phyloP scores from a whole-genome alignment of 306 rosid species.

The Prunus dulcis region DNA sequence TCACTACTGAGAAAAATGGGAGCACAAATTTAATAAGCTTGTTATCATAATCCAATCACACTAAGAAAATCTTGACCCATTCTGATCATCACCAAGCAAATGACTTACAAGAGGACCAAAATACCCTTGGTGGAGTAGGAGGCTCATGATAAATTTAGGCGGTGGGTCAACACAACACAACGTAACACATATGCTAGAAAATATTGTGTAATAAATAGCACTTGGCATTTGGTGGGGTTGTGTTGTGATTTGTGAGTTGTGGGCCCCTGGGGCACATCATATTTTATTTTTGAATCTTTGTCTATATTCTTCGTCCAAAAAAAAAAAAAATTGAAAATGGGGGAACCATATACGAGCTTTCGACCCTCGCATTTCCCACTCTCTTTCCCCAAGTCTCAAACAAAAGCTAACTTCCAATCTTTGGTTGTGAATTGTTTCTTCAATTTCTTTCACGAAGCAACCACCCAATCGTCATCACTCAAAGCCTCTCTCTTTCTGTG shows the following conservation, averaged over 20 bases:
- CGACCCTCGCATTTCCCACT: constrained; percentile 10
- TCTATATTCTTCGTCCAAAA: not conserved
- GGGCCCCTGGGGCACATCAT: constrained; percentile 4
- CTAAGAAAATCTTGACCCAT: no score
- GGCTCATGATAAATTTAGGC: constrained; percentile 5
- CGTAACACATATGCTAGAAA: constrained; percentile 9
- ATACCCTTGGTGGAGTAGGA: constrained; percentile 35
- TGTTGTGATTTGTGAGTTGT: constrained; percentile 10
- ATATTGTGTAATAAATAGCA: constrained; percentile 16
- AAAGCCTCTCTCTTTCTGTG: constrained; percentile 15
- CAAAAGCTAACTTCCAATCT: constrained; percentile 62
- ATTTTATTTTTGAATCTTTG: constrained; percentile 21
- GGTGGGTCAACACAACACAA: constrained; percentile 20
- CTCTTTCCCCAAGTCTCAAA: constrained; percentile 11
- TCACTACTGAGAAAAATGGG: not conserved
- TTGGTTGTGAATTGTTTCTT: constrained; percentile 37
- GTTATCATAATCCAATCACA: constrained; percentile 44
- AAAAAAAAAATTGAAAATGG: not conserved
- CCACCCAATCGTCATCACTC: constrained; percentile 49
- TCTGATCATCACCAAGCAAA: not conserved
- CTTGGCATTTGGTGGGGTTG: constrained; percentile 28
- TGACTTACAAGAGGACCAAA: constrained; percentile 1
- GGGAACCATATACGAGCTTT: constrained; percentile 1
- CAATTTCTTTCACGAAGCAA: constrained; percentile 33
- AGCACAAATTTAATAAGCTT: not conserved